Evolutionary conservation across 2,329 filamentous ascomycete genomes (phyloP).

Genomic region (Ascochyta rabiei): DNA sequence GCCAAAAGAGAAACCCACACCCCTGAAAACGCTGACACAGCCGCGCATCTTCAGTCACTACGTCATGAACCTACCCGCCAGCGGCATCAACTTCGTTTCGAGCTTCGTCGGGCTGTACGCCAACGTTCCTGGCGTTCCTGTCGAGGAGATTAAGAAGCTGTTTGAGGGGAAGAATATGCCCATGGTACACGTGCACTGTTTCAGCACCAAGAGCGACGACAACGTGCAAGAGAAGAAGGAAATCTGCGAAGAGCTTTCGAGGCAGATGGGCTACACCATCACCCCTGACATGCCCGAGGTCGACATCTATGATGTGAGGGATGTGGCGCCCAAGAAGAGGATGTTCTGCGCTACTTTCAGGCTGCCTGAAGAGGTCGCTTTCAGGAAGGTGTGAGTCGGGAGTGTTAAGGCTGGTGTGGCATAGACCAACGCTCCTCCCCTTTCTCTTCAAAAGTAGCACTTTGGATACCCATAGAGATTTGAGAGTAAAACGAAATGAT

Average conservation of each 20-base stretch:
- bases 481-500: background rate
- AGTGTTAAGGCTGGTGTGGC: background rate
- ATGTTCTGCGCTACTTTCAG: constrained; percentile 98
- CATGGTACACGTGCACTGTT: constrained; percentile 92
- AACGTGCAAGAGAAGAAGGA: constrained; percentile 65
- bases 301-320: constrained; percentile 70
- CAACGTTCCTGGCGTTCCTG: constrained; percentile 51
- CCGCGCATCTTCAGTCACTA: constrained; percentile 87
- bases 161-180: constrained; percentile 66
- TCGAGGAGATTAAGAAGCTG: constrained; percentile 35
- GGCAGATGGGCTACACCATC: constrained; percentile 65
- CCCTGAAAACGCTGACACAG: constrained; percentile 54
- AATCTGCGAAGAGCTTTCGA: constrained; percentile 70
- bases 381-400: constrained; percentile 53
- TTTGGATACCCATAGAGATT: constrained; percentile 1
- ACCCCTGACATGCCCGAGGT: constrained; percentile 63
- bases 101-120: constrained; percentile 80
- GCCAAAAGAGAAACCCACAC: constrained; percentile 28
- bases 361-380: constrained; percentile 81
- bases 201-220: constrained; percentile 80
- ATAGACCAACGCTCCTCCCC: background rate
- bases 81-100: constrained; percentile 81
- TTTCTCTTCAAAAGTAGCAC: background rate
- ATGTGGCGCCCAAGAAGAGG: constrained; percentile 90
- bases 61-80: constrained; percentile 96